phyloP scores from a whole-genome alignment of 2,329 filamentous ascomycete species.

The Phaeoacremonium minimum region DNA sequence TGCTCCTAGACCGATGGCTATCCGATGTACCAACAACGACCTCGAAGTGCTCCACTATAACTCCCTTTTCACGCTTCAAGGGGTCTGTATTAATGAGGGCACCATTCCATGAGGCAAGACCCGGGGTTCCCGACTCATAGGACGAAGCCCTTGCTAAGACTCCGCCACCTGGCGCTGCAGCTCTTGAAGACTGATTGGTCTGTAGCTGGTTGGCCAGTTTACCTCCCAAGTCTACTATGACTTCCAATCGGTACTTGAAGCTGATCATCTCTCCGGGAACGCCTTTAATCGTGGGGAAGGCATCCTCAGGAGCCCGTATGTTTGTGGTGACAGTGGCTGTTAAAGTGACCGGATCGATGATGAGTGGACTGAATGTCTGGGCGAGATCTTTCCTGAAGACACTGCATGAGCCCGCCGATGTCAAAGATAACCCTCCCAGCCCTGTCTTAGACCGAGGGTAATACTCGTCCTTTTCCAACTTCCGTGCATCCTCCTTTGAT shows the following conservation, averaged over 20 bases:
- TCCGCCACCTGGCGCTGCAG: conserved; percentile 29
- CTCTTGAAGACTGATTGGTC: conserved; percentile 49
- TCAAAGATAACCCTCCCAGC: conserved; percentile 79
- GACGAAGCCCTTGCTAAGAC: conserved; percentile 22
- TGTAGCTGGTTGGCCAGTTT: conserved; percentile 73
- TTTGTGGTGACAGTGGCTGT: conserved; percentile 77
- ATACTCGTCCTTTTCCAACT: conserved; percentile 73
- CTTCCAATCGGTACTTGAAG: conserved; percentile 91
- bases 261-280: conserved; percentile 92
- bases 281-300: conserved; percentile 84
- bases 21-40: conserved; percentile 84
- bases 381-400: conserved; percentile 94
- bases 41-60: conserved; percentile 84
- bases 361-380: conserved; percentile 82
- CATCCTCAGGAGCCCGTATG: conserved; percentile 82
- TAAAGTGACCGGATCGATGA: conserved; percentile 77
- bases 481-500: conserved; percentile 61
- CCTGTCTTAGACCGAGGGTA: conserved; percentile 86
- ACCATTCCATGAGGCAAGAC: conserved; percentile 51
- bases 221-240: conserved; percentile 87
- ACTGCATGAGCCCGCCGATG: conserved; percentile 80
- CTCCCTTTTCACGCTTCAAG: conserved; percentile 82
- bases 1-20: conserved; percentile 52
- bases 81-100: conserved; percentile 84
- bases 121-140: conserved; percentile 34